These are phyloP conservation scores for Cadophora malorum DNA, from an alignment of 2,329 filamentous ascomycete genomes.

Conservation along the genomic window DNA sequence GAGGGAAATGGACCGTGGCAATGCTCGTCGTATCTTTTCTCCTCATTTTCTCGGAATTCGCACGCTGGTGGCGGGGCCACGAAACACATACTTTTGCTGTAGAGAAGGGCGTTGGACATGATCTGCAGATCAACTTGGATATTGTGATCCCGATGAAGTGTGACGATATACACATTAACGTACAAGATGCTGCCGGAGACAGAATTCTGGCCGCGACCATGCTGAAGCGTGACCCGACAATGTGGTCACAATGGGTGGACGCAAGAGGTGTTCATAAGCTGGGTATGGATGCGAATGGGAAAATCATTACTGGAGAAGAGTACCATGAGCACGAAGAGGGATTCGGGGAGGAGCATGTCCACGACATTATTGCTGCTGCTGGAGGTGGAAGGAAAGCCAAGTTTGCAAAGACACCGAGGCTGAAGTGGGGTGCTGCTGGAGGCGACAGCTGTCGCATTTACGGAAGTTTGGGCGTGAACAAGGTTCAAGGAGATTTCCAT, in stretches of 20 bases:
- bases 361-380: slow-evolving; percentile 83
- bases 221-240: slow-evolving; percentile 77
- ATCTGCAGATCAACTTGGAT: slow-evolving; percentile 94
- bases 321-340: slow-evolving; percentile 70
- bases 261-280: slow-evolving; percentile 68
- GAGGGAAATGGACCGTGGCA: slow-evolving; percentile 91
- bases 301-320: slow-evolving; percentile 62
- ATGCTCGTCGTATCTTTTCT: slow-evolving; percentile 77
- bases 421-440: slow-evolving; percentile 48
- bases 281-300: slow-evolving; percentile 61
- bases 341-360: slow-evolving; percentile 82
- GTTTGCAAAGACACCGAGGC: slow-evolving; percentile 76
- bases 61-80: slow-evolving; percentile 81
- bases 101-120: slow-evolving; percentile 86
- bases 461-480: slow-evolving; percentile 90
- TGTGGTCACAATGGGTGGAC: slow-evolving; percentile 83
- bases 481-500: slow-evolving; percentile 97
- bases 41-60: slow-evolving; percentile 79
- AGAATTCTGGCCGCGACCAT: slow-evolving; percentile 81
- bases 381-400: slow-evolving; percentile 66
- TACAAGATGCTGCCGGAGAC: slow-evolving; percentile 94
- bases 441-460: slow-evolving; percentile 86
- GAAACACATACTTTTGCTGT: slow-evolving; percentile 93
- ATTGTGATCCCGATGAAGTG: slow-evolving; percentile 91
- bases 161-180: slow-evolving; percentile 89